Base-by-base conservation (phyloP, 108 stramenopile genomes). In the Nitzschia sp. region DNA sequence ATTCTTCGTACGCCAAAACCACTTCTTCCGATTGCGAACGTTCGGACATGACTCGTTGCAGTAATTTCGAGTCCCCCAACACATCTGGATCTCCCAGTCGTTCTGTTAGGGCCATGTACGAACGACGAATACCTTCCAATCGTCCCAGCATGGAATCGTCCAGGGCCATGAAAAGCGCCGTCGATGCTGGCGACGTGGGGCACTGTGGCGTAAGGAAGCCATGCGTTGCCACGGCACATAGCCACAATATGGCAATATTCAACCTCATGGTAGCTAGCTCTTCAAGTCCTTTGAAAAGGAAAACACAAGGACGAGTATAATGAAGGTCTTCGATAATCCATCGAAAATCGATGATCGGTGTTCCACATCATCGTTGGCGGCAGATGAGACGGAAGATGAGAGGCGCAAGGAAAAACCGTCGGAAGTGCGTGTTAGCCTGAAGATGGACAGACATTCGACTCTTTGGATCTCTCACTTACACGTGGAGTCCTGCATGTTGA, bases 81-180 rank as follows among this genome's bases (percentile, higher is more conserved):
- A 95, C 95, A 76, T 95, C 95, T 19, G 95, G 90, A 73, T 95
- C 92, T 35, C 67, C 92, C 51, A 93, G 66, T 21, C 95, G 80
- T 55, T 91, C 92, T 9, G 95, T 93, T 66, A 95, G 42, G 8
- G 89, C 82, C 31, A 82, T 66, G 68, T 84, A 92, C 9, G 92
- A 90, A 29, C 87, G 64, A 0, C 81, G 78, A 27, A 95, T 95
- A 30, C 77, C 76, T 15, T 92, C 88, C 53, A 95, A 76, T 34
- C 90, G 85, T 45, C 61, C 45, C 53, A 78, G 72, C 84, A 91
- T 91, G 27, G 76, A 68, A 29, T 70, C 72, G 60, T 92, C 89
- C 15, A 95, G 62, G 11, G 71, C 82, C 75, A 76, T 76, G 5
- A 17, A 55, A 54, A 34, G 53, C 4, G 49, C 13, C 21, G 49